These are phyloP conservation scores for Scutellaria galericulata DNA, from an alignment of 257 asterid species.

Conservation along the genomic window DNA sequence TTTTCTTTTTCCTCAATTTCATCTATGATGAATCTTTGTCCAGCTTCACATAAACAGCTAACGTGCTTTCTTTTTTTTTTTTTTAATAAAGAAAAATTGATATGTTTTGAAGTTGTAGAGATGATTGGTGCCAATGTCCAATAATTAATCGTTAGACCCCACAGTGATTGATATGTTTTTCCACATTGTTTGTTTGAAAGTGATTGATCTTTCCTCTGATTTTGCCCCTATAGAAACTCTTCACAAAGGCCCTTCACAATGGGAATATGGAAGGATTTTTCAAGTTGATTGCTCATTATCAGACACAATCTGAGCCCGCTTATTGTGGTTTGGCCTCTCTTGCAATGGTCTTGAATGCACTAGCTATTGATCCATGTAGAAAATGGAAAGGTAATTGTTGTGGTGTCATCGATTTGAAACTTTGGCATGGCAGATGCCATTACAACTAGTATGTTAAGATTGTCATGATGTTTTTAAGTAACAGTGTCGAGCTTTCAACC, in stretches of 20 bases:
- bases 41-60: neutral
- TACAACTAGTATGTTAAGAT: neutral
- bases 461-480: neutral
- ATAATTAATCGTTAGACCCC: neutral
- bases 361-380: constrained; percentile 76
- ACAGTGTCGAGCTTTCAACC: neutral
- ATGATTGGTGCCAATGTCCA: neutral
- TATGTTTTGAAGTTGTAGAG: neutral
- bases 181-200: constrained; percentile 8
- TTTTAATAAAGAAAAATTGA: neutral
- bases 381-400: constrained; percentile 71
- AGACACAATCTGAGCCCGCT: constrained; percentile 82
- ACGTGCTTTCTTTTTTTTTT: neutral
- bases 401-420: neutral
- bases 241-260: constrained; percentile 55
- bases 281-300: constrained; percentile 70
- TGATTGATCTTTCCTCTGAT: constrained; percentile 16
- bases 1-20: neutral
- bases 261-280: constrained; percentile 80
- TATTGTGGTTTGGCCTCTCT: constrained; percentile 82
- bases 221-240: constrained; percentile 57
- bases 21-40: neutral
- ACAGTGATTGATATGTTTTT: neutral
- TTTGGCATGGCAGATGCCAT: neutral
- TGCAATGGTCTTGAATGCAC: constrained; percentile 82